phyloP scores from a whole-genome alignment of 2,329 filamentous ascomycete species.

The Neofusicoccum laricinum region DNA sequence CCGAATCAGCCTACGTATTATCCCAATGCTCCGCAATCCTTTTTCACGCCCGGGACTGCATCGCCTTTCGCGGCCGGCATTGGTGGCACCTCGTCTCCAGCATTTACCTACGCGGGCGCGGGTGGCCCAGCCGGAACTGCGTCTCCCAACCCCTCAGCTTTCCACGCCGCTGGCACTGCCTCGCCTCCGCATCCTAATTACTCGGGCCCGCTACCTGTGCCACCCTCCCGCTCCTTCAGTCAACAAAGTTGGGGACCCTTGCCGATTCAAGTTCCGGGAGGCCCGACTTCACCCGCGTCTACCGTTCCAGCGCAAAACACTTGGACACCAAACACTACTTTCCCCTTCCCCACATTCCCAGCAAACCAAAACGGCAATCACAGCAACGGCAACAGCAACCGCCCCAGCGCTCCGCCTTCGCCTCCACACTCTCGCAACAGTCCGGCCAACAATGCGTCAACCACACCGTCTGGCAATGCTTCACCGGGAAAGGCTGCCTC shows the following conservation, averaged over 20 bases:
- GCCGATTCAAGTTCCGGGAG: neutral
- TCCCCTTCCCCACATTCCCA: neutral
- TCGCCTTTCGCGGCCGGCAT: neutral
- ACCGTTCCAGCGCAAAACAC: neutral
- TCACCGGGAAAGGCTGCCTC: neutral
- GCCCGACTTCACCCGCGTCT: neutral
- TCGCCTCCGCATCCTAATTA: slow-evolving; percentile 3
- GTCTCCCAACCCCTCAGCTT: neutral
- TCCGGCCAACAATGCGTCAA: neutral
- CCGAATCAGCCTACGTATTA: neutral
- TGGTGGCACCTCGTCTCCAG: neutral
- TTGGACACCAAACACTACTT: neutral
- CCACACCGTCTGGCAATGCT: neutral
- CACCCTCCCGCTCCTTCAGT: neutral
- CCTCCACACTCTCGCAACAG: neutral
- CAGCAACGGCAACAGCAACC: neutral
- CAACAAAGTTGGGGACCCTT: neutral
- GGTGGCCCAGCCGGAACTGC: neutral
- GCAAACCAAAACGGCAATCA: neutral
- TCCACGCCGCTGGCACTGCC: neutral
- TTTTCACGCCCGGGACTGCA: neutral
- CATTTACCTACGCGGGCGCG: neutral
- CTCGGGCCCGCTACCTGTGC: slow-evolving; percentile 1
- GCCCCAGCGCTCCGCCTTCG: neutral
- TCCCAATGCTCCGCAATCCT: neutral